Base-by-base conservation (phyloP, 129 eudicot genomes). In the Centaurea solstitialis region DNA sequence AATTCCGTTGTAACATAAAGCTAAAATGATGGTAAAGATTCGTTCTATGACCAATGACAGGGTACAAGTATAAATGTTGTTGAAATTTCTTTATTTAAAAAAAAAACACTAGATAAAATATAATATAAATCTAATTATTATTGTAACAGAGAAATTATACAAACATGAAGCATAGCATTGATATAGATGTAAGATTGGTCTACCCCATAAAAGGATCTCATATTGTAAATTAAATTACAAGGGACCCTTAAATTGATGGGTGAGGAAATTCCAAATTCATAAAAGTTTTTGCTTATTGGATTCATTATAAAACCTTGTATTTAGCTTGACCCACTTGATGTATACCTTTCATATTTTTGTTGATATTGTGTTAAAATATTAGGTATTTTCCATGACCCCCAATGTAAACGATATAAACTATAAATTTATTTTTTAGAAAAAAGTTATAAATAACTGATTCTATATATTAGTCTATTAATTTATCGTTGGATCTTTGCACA, bases 151-250 rank as follows among this genome's bases (percentile, higher is more conserved):
- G 8, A 50, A 17, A 0, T 4, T 75, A n/a, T 53, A 4, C 57
- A 37, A 53, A 57, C 80, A 62, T 76, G 80, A 61, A 61, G 57
- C 65, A 61, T 38, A 76, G 37, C n/a, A 13, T 76, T 76, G 72
- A 76, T 62, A 64, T 76, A 62, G 80, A 64, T 64, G 38, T 38
- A 53, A 64, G 80, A 76, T 62, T 61, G 53, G 59, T 70, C 70
- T 12, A 37, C 72, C 62, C 73, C 39, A 76, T 37, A 26, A 21
- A 77, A 53, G 65, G 65, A 77, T 65, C 40, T 22, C n/a, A 64
- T 13, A 10, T 65, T 39, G 9, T 64, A 35, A 70, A 35, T 70
- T 20, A 35, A 70, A 65, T 77, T 13, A 12, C 13, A 59, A 61
- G 71, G 73, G 73, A 65, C 80, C 73, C 39, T 22, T 22, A 39